Evolutionary conservation across 345 rosid species (phyloP).

Genomic region (Salix arbutifolia): DNA sequence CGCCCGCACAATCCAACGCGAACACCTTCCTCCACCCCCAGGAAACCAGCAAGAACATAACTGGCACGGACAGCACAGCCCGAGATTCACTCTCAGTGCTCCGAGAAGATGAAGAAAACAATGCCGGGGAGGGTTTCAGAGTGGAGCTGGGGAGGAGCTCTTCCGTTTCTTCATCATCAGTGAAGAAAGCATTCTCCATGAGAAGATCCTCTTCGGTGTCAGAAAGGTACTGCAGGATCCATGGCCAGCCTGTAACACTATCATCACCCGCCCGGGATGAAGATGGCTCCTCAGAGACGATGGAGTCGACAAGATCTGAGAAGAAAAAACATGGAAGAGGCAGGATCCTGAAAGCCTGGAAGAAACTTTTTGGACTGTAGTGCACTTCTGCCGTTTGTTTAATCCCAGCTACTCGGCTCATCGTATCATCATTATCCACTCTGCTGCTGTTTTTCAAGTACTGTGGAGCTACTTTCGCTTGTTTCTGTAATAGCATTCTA

Average conservation of each 20-base stretch:
- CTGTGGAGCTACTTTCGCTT: no score
- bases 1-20: constrained; percentile 9
- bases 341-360: constrained; percentile 73
- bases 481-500: no score
- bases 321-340: constrained; percentile 46
- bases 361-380: constrained; percentile 61
- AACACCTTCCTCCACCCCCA: background rate
- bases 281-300: constrained; percentile 1
- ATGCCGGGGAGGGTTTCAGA: constrained; percentile 13
- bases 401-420: background rate
- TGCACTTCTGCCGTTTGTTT: background rate
- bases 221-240: constrained; percentile 75
- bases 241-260: constrained; percentile 54
- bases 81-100: constrained; percentile 18
- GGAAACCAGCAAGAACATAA: background rate
- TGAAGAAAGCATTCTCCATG: constrained; percentile 63
- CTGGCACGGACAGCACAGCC: background rate
- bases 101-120: constrained; percentile 16
- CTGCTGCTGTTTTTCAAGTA: background rate
- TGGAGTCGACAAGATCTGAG: constrained; percentile 25
- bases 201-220: constrained; percentile 78
- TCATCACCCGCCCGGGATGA: constrained; percentile 38
- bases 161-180: constrained; percentile 37
- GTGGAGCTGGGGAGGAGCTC: constrained; percentile 46
- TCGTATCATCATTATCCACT: background rate